Base-by-base conservation (phyloP, 257 asterid genomes). In the Paraleonurus japonicus region DNA sequence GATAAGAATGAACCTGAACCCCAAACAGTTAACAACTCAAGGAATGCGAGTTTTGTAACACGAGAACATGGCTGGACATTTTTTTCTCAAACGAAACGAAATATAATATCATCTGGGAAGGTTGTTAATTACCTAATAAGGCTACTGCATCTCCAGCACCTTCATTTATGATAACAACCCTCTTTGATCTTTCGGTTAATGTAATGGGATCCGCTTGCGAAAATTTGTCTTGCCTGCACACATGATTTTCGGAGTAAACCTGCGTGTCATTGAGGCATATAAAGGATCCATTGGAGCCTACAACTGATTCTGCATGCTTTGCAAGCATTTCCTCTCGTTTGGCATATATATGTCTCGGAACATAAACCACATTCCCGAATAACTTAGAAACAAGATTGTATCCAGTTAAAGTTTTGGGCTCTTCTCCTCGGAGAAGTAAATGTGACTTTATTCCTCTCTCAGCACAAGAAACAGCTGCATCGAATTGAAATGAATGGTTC, bases 71-170 rank as follows among this genome's bases (percentile, higher is more conserved):
- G 43, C 43, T 35, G 43, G 43, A 41, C 16, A 0, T 5, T 8
- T 9, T 37, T 9, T 37, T 37, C 15, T 37, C 1, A 45, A 13
- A 45, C 0, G 55, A 32, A 57, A 48, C 12, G 35, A 72, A 23
- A 16, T 59, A 16, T 6, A 57, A 66, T 26, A 63, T 26, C 10
- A 51, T 68, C 20, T 13, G 28, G 45, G 32, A 19, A 39, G 1
- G 20, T 13, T 13, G 2, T 28, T 24, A 5, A 41, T 22, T 84
- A 93, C 98, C 98, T 77, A 86, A 85, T 65, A 94, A 81, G 58
- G 91, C 95, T n/a, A 83, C 76, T 57, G 85, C 90, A 80, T 90
- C 96, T 74, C 95, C 95, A 3, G 97, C 96, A 16, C 98, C 98
- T 83, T 90, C 97, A 65, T 86, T 90, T 61, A 93, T 73, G 59